phyloP scores from a whole-genome alignment of 1,284 basidiomycete genomes.

The Ustanciosporium gigantosporum region DNA sequence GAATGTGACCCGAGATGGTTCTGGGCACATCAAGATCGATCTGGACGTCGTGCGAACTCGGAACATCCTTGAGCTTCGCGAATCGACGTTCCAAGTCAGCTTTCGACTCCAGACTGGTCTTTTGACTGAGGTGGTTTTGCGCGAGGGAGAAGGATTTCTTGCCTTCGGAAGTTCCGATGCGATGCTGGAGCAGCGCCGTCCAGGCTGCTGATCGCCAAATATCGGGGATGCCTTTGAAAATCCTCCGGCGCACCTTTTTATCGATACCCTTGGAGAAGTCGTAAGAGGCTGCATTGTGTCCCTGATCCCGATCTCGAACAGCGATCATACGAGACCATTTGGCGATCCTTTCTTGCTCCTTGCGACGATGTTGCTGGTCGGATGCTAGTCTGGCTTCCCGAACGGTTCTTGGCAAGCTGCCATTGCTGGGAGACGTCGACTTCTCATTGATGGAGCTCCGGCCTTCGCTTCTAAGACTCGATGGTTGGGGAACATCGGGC shows the following conservation, averaged over 20 bases:
- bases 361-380: constrained; percentile 13
- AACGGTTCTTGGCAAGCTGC: constrained; percentile 1
- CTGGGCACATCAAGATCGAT: constrained; percentile 97
- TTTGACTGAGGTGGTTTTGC: neutral
- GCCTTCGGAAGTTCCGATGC: constrained; percentile 60
- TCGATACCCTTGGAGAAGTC: constrained; percentile 23
- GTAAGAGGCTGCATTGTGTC: constrained; percentile 24
- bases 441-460: neutral
- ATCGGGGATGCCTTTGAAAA: constrained; percentile 96
- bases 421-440: neutral
- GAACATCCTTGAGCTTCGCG: constrained; percentile 52
- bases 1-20: constrained; percentile 90
- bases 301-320: constrained; percentile 33
- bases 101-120: neutral
- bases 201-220: constrained; percentile 91
- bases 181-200: constrained; percentile 69
- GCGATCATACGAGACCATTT: constrained; percentile 50
- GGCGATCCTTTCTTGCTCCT: constrained; percentile 36
- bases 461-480: neutral
- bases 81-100: neutral
- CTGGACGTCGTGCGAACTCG: constrained; percentile 89
- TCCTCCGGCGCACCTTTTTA: constrained; percentile 67
- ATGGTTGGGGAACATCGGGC: neutral
- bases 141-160: constrained; percentile 65
- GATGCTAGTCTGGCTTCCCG: constrained; percentile 16